Evolutionary conservation across 495 filamentous ascomycete species (phyloP).

Genomic region (Recurvomyces mirabilis): DNA sequence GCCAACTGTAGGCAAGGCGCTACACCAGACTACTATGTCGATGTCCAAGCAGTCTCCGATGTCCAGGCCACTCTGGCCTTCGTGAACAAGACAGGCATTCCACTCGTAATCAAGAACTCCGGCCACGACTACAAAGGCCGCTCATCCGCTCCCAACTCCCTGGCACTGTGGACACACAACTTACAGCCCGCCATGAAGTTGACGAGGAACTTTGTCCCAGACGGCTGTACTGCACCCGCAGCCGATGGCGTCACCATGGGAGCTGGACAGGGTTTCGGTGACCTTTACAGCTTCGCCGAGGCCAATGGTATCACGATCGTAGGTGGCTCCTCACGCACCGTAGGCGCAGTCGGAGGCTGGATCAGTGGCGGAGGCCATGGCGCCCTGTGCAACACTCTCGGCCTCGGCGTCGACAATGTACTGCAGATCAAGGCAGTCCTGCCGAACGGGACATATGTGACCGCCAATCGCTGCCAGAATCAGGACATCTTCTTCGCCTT

Average conservation of each 20-base stretch:
- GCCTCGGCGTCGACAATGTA: slow-evolving; percentile 17
- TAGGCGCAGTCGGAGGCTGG: slow-evolving; percentile 15
- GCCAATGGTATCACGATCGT: slow-evolving; percentile 11
- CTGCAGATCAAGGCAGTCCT: slow-evolving; percentile 16
- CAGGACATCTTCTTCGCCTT: slow-evolving; percentile 18
- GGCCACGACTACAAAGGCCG: slow-evolving; percentile 14
- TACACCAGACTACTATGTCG: slow-evolving; percentile 10
- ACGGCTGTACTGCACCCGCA: slow-evolving; percentile 5
- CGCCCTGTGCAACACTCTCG: slow-evolving; percentile 4
- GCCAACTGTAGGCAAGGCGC: slow-evolving; percentile 6
- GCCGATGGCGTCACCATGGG: slow-evolving; percentile 10
- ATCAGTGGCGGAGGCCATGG: slow-evolving; percentile 17
- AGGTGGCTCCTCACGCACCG: slow-evolving; percentile 10
- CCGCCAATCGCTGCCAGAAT: slow-evolving; percentile 16
- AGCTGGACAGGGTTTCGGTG: slow-evolving; percentile 8
- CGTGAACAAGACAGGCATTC: background rate
- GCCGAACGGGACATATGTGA: slow-evolving; percentile 16
- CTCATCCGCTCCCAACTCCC: background rate
- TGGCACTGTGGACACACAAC: slow-evolving; percentile 11
- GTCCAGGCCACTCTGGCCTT: slow-evolving; percentile 11
- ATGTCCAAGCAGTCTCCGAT: slow-evolving; percentile 6
- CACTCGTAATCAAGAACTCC: slow-evolving; percentile 9
- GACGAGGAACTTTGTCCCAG: background rate
- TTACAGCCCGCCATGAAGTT: slow-evolving; percentile 3
- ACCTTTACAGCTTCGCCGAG: slow-evolving; percentile 4